These are phyloP conservation scores for Pyrenophora graminea DNA, from an alignment of 2,329 filamentous ascomycete species.

Conservation along the genomic window DNA sequence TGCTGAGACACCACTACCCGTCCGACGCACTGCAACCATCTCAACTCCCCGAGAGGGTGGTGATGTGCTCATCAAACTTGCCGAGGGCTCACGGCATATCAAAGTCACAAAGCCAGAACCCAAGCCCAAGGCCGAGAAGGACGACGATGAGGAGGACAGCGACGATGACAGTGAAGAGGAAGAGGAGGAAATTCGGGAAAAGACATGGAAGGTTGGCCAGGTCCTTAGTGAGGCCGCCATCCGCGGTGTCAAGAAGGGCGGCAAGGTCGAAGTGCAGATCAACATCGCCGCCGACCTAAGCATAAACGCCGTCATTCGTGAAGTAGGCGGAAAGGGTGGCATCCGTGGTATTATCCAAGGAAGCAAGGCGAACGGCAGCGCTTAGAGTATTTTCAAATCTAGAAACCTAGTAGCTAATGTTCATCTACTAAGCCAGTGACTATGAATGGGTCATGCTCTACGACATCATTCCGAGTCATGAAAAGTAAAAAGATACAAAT, in stretches of 20 bases:
- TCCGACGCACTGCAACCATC: slow-evolving; percentile 81
- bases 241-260: slow-evolving; percentile 80
- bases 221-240: slow-evolving; percentile 84
- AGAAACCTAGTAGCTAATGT: no score
- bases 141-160: slow-evolving; percentile 65
- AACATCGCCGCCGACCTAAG: slow-evolving; percentile 81
- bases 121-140: slow-evolving; percentile 69
- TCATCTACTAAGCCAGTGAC: no score
- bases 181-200: slow-evolving; percentile 83
- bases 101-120: slow-evolving; percentile 88
- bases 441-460: no score
- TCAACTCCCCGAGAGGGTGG: slow-evolving; percentile 77
- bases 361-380: slow-evolving; percentile 37
- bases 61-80: slow-evolving; percentile 84
- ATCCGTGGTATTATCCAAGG: slow-evolving; percentile 39
- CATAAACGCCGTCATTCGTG: slow-evolving; percentile 79
- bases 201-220: slow-evolving; percentile 86
- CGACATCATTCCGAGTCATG: neutral
- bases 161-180: slow-evolving; percentile 70
- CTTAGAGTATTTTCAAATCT: slow-evolving; percentile 16
- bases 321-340: slow-evolving; percentile 85
- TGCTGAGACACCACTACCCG: slow-evolving; percentile 86
- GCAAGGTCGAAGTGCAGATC: slow-evolving; percentile 91
- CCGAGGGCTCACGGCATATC: slow-evolving; percentile 87
- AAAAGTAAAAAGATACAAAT: neutral